Base-by-base conservation (phyloP, 2,329 filamentous ascomycete genomes). In the Helotiales sp. region DNA sequence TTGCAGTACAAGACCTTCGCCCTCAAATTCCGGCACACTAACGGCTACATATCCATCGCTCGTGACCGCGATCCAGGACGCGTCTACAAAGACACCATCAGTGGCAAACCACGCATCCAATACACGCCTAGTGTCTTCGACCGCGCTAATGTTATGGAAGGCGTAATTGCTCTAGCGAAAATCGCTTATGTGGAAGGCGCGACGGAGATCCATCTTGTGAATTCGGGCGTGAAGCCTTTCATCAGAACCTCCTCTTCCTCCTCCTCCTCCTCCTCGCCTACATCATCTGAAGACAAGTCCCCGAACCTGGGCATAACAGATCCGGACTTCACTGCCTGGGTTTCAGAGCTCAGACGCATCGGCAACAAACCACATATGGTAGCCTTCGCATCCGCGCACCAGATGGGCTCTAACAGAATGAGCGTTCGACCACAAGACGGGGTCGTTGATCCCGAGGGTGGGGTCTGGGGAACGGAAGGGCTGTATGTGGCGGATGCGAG, bases 381-480 rank as follows among this genome's bases (percentile, higher is more conserved):
- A 24, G 77, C 80, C n/a, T 92, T 87, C 73, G 80, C 83, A 32
- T 91, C 88, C n/a, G 92, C 91, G 20, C 92, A 95, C 78, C 92
- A 94, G 80, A 94, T 94, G 91, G 90, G 91, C 24, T 87, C 87
- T 10, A 92, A 90, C 74, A 83, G 90, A 2, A 95, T 94, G 92
- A 87, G 87, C 52, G 78, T 69, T 7, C 52, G 59, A 3, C 77
- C 78, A 63, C 77, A 79, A 32, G 80, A 80, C 45, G 87, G 87
- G 30, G 88, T 89, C 13, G 88, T 90, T 2, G 86, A 89, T 74
- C 77, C 80, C 3, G 79, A 78, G 68, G 88, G 88, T 1, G 81
- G 77, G 69, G 87, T 93, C 6, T 94, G 90, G 89, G 90, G 86
- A 0, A 83, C 82, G 0, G 80, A 88, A 72, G 86, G 85, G 0